Percentiles rank a stretch among this genome's conserved stretches.
These are phyloP conservation scores for Xylaria arbuscula DNA, from an alignment of 2,329 filamentous ascomycete genomes.

Conservation along the genomic window DNA sequence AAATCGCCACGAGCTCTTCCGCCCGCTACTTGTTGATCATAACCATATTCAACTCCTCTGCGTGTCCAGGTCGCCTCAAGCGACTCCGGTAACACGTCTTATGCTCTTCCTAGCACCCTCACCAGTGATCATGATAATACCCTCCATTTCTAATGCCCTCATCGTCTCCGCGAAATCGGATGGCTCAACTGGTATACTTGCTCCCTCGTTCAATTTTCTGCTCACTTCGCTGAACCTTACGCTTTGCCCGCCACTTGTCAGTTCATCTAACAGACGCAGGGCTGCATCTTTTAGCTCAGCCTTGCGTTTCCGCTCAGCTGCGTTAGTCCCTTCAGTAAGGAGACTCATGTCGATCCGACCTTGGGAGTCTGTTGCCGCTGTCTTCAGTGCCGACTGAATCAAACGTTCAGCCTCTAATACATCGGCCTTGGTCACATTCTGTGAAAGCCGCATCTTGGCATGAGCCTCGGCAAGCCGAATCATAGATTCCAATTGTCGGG, in stretches of 20 bases:
- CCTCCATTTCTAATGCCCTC: conserved; percentile 84
- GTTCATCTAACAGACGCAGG: conserved; percentile 80
- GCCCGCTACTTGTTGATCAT: conserved; percentile 6
- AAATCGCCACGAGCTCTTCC: not conserved
- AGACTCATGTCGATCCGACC: conserved; percentile 97
- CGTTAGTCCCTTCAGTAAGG: conserved; percentile 91
- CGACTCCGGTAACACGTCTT: conserved; percentile 73
- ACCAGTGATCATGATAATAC: conserved; percentile 80
- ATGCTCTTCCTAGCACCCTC: conserved; percentile 87
- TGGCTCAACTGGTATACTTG: conserved; percentile 76
- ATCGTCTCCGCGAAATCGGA: conserved; percentile 87
- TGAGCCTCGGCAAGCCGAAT: conserved; percentile 96
- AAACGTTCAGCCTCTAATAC: conserved; percentile 91
- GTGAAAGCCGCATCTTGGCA: conserved; percentile 92
- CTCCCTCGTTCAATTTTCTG: conserved; percentile 76
- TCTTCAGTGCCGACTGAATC: conserved; percentile 94
- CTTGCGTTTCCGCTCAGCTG: conserved; percentile 83
- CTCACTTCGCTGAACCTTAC: conserved; percentile 84
- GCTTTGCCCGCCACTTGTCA: conserved; percentile 73
- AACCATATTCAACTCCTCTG: conserved; percentile 1
- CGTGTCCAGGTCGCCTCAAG: conserved; percentile 43
- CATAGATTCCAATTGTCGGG: conserved; percentile 96
- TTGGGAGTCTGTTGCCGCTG: conserved; percentile 92
- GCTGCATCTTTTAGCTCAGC: conserved; percentile 87
- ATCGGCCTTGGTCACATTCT: conserved; percentile 80